Evolutionary conservation across 345 rosid species (phyloP), one percentile per base, ranked within the genome.

Genomic region (Arabidopsis thaliana): DNA sequence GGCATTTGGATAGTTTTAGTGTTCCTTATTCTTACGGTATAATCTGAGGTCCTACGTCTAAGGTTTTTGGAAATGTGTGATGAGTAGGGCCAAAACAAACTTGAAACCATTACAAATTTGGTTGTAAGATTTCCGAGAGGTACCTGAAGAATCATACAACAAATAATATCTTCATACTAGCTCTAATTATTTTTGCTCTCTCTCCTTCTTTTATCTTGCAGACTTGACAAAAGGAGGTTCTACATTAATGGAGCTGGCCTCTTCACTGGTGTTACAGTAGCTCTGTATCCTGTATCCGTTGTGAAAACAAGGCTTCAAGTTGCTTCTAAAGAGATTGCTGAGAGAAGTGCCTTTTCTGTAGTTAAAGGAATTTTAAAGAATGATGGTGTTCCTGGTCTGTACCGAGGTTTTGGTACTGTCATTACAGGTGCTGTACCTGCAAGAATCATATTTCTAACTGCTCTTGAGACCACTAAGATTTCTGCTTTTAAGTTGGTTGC

Each of bases 291-390:
- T 7, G 87, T 93, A 22, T 90, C 97, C 41, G 97, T 95, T 14
- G 81, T 95, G 25, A 95, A 95, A 79, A 95, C 99, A 13, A 86
- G 99, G 78, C 87, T 92, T 66, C 98, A 93, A 86, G 98, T 95
- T 79, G 98, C 98, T 74, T 76, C 99, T 34, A 90, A 67, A 82
- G 94, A 90, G 20, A 81, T 91, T 8, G 91, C 72, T 25, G 99
- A 95, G 78, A 90, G 72, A 72, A 90, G 62, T 76, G 93, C 93
- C 1, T 77, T 87, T 67, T 91, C 99, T 74, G 98, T 92, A 20
- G 37, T 85, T 13, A 88, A 82, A 83, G 97, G 98, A 4, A 51
- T 92, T 46, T 57, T 92, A 33, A 90, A 78, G 82, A 76, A 87
- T 9, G 98, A 95, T 80, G 99, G 99, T 64, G 63, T 95, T 82